These are phyloP conservation scores for Tremella yokohamensis DNA, from an alignment of 768 basidiomycete genomes.

Conservation along the genomic window DNA sequence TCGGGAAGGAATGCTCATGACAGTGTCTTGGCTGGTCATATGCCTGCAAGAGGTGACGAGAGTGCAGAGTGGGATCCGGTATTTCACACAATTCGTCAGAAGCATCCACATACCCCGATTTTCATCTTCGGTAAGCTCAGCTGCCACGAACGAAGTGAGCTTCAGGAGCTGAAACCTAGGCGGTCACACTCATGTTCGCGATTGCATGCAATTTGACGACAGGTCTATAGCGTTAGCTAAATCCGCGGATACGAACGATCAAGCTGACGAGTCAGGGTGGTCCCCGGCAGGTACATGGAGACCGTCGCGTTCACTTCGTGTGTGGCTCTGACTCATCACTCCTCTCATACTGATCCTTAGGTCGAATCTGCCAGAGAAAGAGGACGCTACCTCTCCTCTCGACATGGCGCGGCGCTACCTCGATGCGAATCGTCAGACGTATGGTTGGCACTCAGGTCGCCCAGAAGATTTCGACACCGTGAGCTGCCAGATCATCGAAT, in stretches of 20 bases:
- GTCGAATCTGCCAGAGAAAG: constrained; percentile 10
- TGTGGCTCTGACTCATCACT: constrained; percentile 12
- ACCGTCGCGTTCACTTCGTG: constrained; percentile 64
- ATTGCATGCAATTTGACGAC: constrained; percentile 69
- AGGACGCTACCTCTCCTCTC: constrained; percentile 14
- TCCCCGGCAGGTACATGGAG: constrained; percentile 75
- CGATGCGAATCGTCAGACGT: constrained; percentile 29
- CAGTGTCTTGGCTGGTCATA: constrained; percentile 61
- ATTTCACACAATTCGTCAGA: constrained; percentile 66
- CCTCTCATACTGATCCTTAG: constrained; percentile 1
- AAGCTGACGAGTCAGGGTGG: constrained; percentile 23
- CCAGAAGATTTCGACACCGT: constrained; percentile 64
- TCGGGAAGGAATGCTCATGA: not conserved
- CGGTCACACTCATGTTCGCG: constrained; percentile 75
- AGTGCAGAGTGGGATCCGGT: constrained; percentile 62
- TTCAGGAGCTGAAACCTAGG: constrained; percentile 8
- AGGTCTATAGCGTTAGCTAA: constrained; percentile 72
- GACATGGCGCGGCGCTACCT: constrained; percentile 58
- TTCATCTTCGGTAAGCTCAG: constrained; percentile 66
- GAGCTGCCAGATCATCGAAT: not conserved
- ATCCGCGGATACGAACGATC: not conserved
- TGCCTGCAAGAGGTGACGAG: constrained; percentile 68
- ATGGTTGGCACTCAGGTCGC: constrained; percentile 63
- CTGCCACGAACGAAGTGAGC: not conserved
- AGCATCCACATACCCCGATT: constrained; percentile 73